Base-by-base conservation (phyloP, 805 yeast genomes). In the Candida koratica region DNA sequence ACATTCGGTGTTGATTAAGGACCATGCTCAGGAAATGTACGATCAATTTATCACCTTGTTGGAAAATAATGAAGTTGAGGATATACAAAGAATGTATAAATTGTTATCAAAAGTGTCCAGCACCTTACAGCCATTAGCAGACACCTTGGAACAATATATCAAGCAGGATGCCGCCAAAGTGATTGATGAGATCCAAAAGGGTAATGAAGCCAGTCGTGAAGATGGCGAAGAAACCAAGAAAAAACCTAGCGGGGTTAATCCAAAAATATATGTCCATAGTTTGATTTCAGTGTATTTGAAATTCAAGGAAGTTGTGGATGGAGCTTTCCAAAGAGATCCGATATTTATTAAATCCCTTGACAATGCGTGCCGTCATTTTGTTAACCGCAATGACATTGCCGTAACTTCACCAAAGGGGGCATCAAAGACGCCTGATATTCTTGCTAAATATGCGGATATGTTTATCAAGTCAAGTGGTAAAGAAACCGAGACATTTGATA, bases 371-470 rank as follows among this genome's bases (percentile, higher is more conserved):
- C 79, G 84, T 41, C 69, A 75, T 24, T 89, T 83, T 50, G 86
- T 94, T 51, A 93, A 93, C 61, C 70, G 67, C 37, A 93, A 94
- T 52, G 67, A 77, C 12, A 80, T 88, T 56, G 96, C 97, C 18
- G 73, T 79, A 6, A 79, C 84, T 16, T 69, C 70, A 3, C 67
- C 77, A 11, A 73, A 74, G 46, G 58, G 76, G 0, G 56, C 60
- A 28, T 84, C 96, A n/a, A 81, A 74, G 52, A 88, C 97, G 0
- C 95, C 97, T 0, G 97, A 94, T 49, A 70, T 85, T 48, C 71
- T 94, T 49, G 97, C 97, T 5, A 80, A 80, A 55, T 93, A 87
- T 57, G 77, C 89, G 37, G 98, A 93, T 63, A 75, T 80, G 30
- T 69, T 89, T 48, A 73, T 94, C 50, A 85, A 81, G 55, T 83